Conservation (phyloP, 305 asterid species). For the Rubia balearica region DNA sequence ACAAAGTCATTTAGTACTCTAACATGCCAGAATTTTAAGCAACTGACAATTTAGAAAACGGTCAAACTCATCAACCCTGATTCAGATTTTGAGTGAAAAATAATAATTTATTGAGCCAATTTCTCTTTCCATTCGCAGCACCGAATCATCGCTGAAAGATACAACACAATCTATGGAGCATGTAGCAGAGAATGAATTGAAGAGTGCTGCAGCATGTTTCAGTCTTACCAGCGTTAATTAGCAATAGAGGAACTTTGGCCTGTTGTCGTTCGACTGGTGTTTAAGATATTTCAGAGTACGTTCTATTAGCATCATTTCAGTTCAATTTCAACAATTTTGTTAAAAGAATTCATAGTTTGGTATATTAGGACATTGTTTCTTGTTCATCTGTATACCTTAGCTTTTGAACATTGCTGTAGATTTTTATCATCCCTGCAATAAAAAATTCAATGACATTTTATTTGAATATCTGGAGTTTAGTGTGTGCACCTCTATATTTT, state of each 20-base stretch:
- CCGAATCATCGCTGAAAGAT: constrained; percentile 61
- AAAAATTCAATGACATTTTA: background rate
- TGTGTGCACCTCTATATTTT: background rate
- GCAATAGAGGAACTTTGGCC: constrained; percentile 18
- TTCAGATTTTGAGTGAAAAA: background rate
- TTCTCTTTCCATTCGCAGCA: constrained; percentile 34
- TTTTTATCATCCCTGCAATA: background rate
- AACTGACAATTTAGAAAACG: background rate
- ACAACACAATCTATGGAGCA: constrained; percentile 49
- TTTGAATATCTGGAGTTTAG: background rate
- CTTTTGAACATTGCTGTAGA: background rate
- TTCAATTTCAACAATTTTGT: background rate
- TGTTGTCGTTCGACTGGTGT: constrained; percentile 12
- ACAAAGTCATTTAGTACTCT: background rate
- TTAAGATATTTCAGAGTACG: constrained; percentile 13
- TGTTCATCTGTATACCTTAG: constrained; percentile 9
- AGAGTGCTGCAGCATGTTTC: constrained; percentile 73
- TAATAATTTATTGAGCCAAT: background rate
- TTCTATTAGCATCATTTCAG: background rate
- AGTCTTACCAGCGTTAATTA: constrained; percentile 65
- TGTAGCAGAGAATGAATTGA: constrained; percentile 63
- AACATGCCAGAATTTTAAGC: background rate
- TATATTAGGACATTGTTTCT: constrained; percentile 1
- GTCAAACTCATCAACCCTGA: background rate
- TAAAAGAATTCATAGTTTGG: background rate